Evolutionary conservation across 441 rosid species (phyloP).

Genomic region (Populus hybrid): DNA sequence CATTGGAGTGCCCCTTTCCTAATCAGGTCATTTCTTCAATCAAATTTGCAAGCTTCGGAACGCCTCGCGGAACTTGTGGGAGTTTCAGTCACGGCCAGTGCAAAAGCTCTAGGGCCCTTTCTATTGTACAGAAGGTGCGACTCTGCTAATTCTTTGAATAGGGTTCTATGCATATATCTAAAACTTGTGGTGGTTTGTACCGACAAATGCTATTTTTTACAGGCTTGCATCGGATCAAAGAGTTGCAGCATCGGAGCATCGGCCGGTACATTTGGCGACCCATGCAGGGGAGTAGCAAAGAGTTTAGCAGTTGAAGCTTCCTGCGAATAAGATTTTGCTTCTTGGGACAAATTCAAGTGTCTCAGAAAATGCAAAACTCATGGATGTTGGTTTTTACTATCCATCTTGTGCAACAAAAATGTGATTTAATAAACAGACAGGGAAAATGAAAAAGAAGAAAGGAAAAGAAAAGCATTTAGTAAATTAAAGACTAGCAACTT

Average conservation of each 20-base stretch:
- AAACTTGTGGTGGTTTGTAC: neutral
- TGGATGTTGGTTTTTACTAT: no score
- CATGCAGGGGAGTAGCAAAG: constrained; percentile 65
- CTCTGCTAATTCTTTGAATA: neutral
- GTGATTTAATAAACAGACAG: neutral
- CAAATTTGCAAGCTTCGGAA: constrained; percentile 86
- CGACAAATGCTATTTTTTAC: constrained; percentile 18
- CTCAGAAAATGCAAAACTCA: neutral
- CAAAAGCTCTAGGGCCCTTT: constrained; percentile 53
- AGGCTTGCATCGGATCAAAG: constrained; percentile 85
- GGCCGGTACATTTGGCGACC: constrained; percentile 59
- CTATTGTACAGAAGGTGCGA: constrained; percentile 63
- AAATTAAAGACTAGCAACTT: neutral
- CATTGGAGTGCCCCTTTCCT: constrained; percentile 57
- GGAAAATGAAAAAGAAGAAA: neutral
- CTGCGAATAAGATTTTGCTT: constrained; percentile 39
- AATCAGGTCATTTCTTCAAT: constrained; percentile 72
- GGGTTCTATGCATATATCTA: neutral
- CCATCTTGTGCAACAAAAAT: neutral
- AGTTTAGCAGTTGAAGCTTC: constrained; percentile 92
- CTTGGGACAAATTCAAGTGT: constrained; percentile 1
- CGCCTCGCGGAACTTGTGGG: constrained; percentile 79
- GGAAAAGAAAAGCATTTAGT: neutral
- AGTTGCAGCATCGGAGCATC: constrained; percentile 72
- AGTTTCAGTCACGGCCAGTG: constrained; percentile 67